Base-by-base conservation (phyloP, 2,329 filamentous ascomycete genomes). In the Penicillium sp. region DNA sequence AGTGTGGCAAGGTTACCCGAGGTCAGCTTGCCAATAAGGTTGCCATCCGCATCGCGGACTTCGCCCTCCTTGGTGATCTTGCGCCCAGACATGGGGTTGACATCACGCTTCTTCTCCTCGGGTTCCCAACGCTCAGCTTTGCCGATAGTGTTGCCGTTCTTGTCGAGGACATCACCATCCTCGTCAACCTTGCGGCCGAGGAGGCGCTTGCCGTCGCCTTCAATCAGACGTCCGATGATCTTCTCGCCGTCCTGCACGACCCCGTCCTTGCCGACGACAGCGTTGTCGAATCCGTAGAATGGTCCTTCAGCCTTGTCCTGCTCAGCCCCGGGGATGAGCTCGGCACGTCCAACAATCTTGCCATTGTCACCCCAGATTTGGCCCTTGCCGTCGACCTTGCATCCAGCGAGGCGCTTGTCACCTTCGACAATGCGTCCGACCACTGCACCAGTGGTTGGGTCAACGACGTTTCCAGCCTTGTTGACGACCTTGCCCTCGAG, bases 41-140 rank as follows among this genome's bases (percentile, higher is more conserved):
- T 74, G 18, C 77, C 77, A 53, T 79, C 76, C 10, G 69, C 68
- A 60, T 79, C 76, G 37, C 74, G 73, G 5, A 79, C 72, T 57
- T 79, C 76, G 13, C 77, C 82, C 51, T 81, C 77, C 54, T 79
- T 78, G 63, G 79, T 83, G 56, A 84, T 78, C 61, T 77, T 76
- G 56, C 72, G 72, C 37, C 77, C 77, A 64, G 83, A 75, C 83
- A 86, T 86, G 39, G 84, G 83, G 69, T 82, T 85, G 71, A 85
- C 72, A 58, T 79, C 77, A 46, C 81, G 76, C 58, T 79, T 74
- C 64, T 81, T 81, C 62, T 81, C 75, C 59, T 82, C 81, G 37
- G 81, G 80, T 61, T 90, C 85, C 78, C 85, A 89, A 54, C 86
- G 84, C 69, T 90, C 86, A 3, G 85, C 86, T 58, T 81, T 84